phyloP scores from a whole-genome alignment of 805 yeast species.

The Candida yuanshanica region DNA sequence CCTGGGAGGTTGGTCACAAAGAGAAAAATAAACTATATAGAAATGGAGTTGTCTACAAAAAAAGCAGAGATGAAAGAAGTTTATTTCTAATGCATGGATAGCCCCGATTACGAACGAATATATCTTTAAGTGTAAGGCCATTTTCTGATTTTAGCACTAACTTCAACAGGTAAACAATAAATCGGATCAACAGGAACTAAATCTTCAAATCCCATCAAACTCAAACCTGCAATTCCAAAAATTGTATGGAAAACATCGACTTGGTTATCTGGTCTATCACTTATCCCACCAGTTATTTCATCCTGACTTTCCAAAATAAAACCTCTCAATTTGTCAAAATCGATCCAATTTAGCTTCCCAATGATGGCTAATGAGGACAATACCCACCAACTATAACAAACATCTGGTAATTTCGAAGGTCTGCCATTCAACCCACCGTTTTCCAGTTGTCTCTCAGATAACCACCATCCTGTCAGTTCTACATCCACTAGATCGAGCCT shows the following conservation, averaged over 20 bases:
- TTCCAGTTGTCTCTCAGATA: constrained; percentile 80
- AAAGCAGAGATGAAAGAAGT: constrained; percentile 43
- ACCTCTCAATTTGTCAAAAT: constrained; percentile 47
- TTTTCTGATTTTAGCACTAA: constrained; percentile 29
- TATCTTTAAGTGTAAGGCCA: constrained; percentile 26
- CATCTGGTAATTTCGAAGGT: constrained; percentile 93
- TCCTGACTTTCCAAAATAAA: constrained; percentile 83
- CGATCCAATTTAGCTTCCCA: constrained; percentile 70
- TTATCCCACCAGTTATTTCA: constrained; percentile 73
- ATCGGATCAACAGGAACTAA: constrained; percentile 73
- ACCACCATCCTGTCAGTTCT: constrained; percentile 71
- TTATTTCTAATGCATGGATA: constrained; percentile 27
- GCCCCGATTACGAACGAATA: constrained; percentile 10
- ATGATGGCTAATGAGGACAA: constrained; percentile 68
- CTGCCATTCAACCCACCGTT: constrained; percentile 95
- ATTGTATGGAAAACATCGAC: constrained; percentile 91
- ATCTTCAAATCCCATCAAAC: constrained; percentile 59
- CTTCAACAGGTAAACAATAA: constrained; percentile 67
- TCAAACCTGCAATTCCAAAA: constrained; percentile 85
- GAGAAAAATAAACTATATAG: constrained; percentile 59
- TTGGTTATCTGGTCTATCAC: constrained; percentile 87
- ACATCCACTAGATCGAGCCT: constrained; percentile 42
- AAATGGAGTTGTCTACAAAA: constrained; percentile 59
- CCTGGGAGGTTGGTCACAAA: constrained; percentile 52
- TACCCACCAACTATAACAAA: constrained; percentile 99